Percentiles rank a stretch among this genome's conserved stretches.
Conservation (phyloP, 1,284 basidiomycete genomes). For the Leccinum griseonigrum region DNA sequence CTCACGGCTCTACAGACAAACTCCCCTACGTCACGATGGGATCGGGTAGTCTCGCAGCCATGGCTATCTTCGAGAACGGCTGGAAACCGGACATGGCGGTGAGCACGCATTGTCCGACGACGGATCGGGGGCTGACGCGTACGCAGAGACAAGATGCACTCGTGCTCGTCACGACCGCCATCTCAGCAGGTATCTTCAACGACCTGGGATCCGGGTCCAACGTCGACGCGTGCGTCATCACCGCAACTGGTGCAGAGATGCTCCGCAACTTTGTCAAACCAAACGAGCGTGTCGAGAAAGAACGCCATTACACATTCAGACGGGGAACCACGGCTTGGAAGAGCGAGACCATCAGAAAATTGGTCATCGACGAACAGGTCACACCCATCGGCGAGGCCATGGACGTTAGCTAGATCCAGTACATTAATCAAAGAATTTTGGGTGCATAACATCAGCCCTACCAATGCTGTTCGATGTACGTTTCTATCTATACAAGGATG, state of each 20-base stretch:
- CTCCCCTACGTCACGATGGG: constrained; percentile 99
- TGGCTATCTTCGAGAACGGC: constrained; percentile 93
- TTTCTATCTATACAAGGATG: constrained; percentile 27
- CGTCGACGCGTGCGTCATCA: constrained; percentile 96
- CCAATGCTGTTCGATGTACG: constrained; percentile 19
- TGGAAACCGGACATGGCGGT: constrained; percentile 88
- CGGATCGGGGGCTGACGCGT: constrained; percentile 9
- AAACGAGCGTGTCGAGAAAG: constrained; percentile 86
- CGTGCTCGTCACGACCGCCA: constrained; percentile 80
- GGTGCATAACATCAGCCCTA: neutral
- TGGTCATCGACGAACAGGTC: constrained; percentile 73
- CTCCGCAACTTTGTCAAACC: constrained; percentile 89
- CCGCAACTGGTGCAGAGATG: constrained; percentile 80
- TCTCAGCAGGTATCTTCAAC: constrained; percentile 98
- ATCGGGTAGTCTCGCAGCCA: constrained; percentile 92
- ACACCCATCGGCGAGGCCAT: constrained; percentile 63
- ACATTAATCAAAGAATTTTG: neutral
- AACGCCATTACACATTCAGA: constrained; percentile 73
- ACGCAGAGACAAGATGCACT: constrained; percentile 82
- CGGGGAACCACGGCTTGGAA: constrained; percentile 88
- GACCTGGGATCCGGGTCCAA: constrained; percentile 98
- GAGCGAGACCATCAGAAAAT: constrained; percentile 69
- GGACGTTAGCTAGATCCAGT: constrained; percentile 58
- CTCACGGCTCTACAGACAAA: constrained; percentile 98
- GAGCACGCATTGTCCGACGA: constrained; percentile 19